phyloP scores from a whole-genome alignment of 305 asterid genomes.

The Fraxinus angustifolia region DNA sequence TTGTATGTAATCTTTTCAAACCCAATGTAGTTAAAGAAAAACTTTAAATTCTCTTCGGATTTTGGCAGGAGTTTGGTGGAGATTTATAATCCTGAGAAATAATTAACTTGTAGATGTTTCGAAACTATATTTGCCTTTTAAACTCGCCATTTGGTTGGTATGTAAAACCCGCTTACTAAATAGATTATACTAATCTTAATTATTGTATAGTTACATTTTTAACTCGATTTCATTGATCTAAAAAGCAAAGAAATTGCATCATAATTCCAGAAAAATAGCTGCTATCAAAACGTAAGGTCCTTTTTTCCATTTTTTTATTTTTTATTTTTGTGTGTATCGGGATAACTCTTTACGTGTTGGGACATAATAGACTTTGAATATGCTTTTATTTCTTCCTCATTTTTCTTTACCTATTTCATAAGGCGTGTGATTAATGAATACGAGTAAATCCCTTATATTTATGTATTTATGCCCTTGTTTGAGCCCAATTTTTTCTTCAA shows the following conservation, averaged over 20 bases:
- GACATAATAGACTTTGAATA: neutral
- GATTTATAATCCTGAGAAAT: neutral
- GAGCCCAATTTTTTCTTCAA: no score
- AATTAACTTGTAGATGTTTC: neutral
- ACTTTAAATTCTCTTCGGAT: neutral
- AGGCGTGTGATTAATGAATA: neutral
- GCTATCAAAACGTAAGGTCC: neutral
- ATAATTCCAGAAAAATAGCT: neutral
- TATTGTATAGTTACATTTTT: neutral
- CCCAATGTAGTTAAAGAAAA: no score
- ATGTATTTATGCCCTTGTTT: neutral
- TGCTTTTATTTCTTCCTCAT: neutral
- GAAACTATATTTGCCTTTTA: neutral
- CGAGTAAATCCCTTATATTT: neutral
- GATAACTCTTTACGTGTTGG: neutral
- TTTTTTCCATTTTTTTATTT: neutral
- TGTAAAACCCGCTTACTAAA: neutral
- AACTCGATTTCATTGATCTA: neutral
- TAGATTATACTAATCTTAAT: neutral
- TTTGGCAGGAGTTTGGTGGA: neutral
- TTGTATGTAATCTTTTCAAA: no score
- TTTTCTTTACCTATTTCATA: neutral
- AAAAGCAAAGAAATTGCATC: neutral
- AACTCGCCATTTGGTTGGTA: neutral
- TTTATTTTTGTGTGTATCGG: neutral